Base-by-base conservation (phyloP, 2,329 filamentous ascomycete species). In the Neofusicoccum sp. region DNA sequence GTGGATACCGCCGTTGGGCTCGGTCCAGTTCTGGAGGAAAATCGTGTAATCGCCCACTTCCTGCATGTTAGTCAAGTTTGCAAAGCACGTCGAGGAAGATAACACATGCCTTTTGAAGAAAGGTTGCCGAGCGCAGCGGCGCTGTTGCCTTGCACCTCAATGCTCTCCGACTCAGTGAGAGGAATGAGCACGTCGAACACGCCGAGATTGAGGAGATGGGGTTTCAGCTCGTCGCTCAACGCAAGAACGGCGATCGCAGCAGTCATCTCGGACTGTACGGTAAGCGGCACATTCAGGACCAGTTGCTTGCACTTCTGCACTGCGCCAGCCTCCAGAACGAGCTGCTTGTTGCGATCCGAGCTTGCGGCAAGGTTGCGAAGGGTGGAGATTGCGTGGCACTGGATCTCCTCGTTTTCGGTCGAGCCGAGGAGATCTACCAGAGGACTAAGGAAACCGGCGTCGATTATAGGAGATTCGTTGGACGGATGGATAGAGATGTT, bases 281-380 rank as follows among this genome's bases (percentile, higher is more conserved):
- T 93, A 51, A 98, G 84, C 0, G 95, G 92, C 2, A 98, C 95
- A 60, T 96, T 89, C 16, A 99, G 81, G 26, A 99, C 93, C 57
- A 99, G 83, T 72, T 98, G 91, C 78, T 97, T 98, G 86, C 95
- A 99, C 75, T 98, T 98, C 73, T 98, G 92, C 40, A 99, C 95
- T 1, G 95, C 95, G 26, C 95, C 95, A 34, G 95, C 95, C 76
- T 98, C 92, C 51, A 99, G 80, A 1, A 99, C 95, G n/a, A 99
- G 83, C 62, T 96, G 90, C 79, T 99, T 99, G 83, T 99, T 99
- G 64, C 91, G 88, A 73, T 99, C 95, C 6, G 93, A 98, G 77
- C 93, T 98, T 60, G 95, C 95, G 6, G 95, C 95, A 62, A 99
- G 82, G 70, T 99, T 99, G 65, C 95, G 87, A 51, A 99, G 83